Conservation (phyloP, 306 rosid genomes). For the Sophora flavescens region DNA sequence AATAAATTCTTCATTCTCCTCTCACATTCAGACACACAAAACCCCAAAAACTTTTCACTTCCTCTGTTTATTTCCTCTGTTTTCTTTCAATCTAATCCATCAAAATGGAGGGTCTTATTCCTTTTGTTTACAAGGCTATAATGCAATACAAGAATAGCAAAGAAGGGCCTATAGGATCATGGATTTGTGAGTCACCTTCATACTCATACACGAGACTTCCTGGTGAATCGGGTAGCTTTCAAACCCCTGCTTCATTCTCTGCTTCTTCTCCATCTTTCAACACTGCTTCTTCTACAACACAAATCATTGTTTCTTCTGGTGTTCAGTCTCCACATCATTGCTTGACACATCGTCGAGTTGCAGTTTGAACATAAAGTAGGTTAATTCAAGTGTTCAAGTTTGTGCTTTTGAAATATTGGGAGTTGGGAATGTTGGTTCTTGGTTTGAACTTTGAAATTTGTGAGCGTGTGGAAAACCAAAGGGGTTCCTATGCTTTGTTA, state of each 20-base stretch:
- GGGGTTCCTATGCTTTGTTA: conserved; percentile 46
- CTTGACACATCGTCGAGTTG: conserved; percentile 56
- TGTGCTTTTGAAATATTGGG: conserved; percentile 37
- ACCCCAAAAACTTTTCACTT: conserved; percentile 3
- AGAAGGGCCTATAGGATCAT: conserved; percentile 61
- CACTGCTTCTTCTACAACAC: conserved; percentile 53
- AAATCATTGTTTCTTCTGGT: conserved; percentile 57
- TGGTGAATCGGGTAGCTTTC: conserved; percentile 61
- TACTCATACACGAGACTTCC: conserved; percentile 66
- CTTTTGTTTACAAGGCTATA: conserved; percentile 80
- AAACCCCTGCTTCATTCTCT: conserved; percentile 41
- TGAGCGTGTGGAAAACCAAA: conserved; percentile 54
- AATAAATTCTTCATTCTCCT: conserved; percentile 19
- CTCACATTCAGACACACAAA: conserved; percentile 39
- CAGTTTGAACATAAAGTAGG: conserved; percentile 37
- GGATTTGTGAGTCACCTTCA: conserved; percentile 76
- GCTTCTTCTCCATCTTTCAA: conserved; percentile 54
- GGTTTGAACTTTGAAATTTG: background rate
- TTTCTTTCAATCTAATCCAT: background rate
- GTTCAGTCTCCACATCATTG: conserved; percentile 69
- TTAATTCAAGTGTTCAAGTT: conserved; percentile 18
- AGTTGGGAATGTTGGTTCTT: conserved; percentile 14
- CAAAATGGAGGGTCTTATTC: conserved; percentile 91
- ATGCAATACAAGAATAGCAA: conserved; percentile 72
- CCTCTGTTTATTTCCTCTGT: conserved; percentile 20